A percentile compares a stretch with the other conserved stretches of the same genome.
Conservation (phyloP, 2,329 filamentous ascomycete species). For the Penicillium sp. region DNA sequence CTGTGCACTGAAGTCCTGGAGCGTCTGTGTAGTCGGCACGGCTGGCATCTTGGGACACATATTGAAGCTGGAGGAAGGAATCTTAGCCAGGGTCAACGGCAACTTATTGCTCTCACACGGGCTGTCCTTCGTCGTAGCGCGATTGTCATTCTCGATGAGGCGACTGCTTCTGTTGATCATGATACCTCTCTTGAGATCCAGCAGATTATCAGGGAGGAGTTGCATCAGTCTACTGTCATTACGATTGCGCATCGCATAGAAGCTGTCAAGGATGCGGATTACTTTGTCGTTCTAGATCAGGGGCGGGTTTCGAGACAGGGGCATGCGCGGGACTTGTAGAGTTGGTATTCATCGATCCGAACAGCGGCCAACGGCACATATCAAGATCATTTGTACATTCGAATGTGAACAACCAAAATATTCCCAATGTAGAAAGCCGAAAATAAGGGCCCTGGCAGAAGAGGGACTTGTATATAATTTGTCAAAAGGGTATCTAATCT, state of each 20-base stretch:
- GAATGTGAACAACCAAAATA: not conserved
- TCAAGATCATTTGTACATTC: not conserved
- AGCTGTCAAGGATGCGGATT: conserved; percentile 60
- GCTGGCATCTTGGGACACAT: conserved; percentile 56
- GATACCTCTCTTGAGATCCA: conserved; percentile 56
- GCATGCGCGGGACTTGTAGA: conserved; percentile 27
- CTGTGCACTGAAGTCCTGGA: conserved; percentile 56
- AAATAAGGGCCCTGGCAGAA: not conserved
- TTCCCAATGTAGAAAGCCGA: not conserved
- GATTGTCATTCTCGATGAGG: conserved; percentile 66
- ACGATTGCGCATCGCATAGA: conserved; percentile 66
- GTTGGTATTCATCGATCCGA: not conserved
- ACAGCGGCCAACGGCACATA: not conserved
- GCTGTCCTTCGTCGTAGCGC: conserved; percentile 61
- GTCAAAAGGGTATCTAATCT: conserved; percentile 48
- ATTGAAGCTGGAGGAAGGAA: conserved; percentile 63
- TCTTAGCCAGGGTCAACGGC: conserved; percentile 64
- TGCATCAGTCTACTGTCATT: conserved; percentile 55
- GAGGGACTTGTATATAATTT: conserved; percentile 6
- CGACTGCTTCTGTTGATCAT: conserved; percentile 64
- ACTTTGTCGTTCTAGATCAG: conserved; percentile 55
- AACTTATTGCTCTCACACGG: conserved; percentile 64
- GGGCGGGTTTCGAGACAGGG: conserved; percentile 45
- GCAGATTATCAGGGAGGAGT: conserved; percentile 38
- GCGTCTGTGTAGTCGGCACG: conserved; percentile 56